phyloP scores from a whole-genome alignment of 495 filamentous ascomycete genomes.

The Aspergillus ostianus region DNA sequence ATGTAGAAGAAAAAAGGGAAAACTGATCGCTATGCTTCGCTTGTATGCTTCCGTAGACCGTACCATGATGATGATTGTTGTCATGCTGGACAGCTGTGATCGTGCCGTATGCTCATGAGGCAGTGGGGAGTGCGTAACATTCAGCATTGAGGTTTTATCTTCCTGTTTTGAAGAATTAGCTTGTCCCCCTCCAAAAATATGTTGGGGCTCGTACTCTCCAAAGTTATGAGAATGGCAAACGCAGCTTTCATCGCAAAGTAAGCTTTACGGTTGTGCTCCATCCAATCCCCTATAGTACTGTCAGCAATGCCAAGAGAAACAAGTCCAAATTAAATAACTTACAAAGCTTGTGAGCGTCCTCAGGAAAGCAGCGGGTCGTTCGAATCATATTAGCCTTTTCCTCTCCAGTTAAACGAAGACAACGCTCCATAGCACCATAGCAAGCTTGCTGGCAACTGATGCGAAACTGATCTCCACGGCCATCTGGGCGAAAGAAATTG shows the following conservation, averaged over 20 bases:
- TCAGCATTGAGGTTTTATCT: neutral
- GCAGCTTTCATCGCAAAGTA: constrained; percentile 23
- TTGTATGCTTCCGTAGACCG: neutral
- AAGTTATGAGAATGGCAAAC: constrained; percentile 16
- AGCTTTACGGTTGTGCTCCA: constrained; percentile 11
- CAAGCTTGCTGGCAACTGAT: constrained; percentile 12
- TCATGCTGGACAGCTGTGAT: neutral
- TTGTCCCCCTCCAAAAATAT: neutral
- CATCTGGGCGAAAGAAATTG: constrained; percentile 20
- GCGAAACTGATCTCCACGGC: constrained; percentile 14
- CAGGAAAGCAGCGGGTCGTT: constrained; percentile 7
- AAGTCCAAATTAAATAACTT: constrained; percentile 3
- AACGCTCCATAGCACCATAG: constrained; percentile 17
- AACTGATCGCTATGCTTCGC: neutral
- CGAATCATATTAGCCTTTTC: constrained; percentile 14
- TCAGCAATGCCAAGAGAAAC: constrained; percentile 1
- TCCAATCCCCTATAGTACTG: constrained; percentile 16
- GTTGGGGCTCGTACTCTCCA: constrained; percentile 7
- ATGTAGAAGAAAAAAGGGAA: neutral
- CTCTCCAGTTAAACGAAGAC: constrained; percentile 11
- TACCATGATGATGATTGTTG: neutral
- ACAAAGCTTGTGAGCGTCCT: constrained; percentile 23
- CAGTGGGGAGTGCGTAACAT: neutral
- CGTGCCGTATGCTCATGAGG: neutral
- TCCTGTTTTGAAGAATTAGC: too few species aligned